Evolutionary conservation across 192 early-diverging fungal genomes (phyloP).

Genomic region (Gaertneriomyces sp.): DNA sequence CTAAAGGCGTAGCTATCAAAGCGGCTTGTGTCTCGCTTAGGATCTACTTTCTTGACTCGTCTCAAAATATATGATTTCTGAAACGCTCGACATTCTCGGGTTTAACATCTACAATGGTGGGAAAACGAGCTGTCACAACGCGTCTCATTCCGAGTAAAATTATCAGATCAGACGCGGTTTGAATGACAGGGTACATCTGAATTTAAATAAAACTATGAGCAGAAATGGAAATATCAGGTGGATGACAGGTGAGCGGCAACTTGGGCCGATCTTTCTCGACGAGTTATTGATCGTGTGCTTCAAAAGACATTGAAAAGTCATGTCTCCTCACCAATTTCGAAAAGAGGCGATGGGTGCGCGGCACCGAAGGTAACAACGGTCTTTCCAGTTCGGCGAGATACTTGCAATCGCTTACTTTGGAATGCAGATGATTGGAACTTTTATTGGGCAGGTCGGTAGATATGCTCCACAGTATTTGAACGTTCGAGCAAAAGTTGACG

Average conservation of each 20-base stretch:
- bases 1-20: no score
- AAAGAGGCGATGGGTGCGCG: slow-evolving; percentile 50
- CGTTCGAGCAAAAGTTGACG: background rate
- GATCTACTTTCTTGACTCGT: no score
- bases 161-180: no score
- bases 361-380: slow-evolving; percentile 37
- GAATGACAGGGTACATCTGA: no score
- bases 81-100: no score
- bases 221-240: background rate
- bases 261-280: background rate
- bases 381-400: background rate
- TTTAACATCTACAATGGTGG: no score
- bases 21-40: no score
- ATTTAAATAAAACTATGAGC: no score
- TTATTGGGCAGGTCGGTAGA: slow-evolving; percentile 48
- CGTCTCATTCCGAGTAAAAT: no score
- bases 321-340: slow-evolving; percentile 56
- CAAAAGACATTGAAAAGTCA: slow-evolving; percentile 50
- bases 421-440: slow-evolving; percentile 59
- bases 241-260: slow-evolving; percentile 11
- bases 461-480: background rate
- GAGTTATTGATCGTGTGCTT: background rate
- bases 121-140: no score
- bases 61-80: no score
- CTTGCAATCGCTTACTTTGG: background rate